phyloP scores from a whole-genome alignment of 371 early-diverging fungal species.

The Syncephalastrum monosporum region DNA sequence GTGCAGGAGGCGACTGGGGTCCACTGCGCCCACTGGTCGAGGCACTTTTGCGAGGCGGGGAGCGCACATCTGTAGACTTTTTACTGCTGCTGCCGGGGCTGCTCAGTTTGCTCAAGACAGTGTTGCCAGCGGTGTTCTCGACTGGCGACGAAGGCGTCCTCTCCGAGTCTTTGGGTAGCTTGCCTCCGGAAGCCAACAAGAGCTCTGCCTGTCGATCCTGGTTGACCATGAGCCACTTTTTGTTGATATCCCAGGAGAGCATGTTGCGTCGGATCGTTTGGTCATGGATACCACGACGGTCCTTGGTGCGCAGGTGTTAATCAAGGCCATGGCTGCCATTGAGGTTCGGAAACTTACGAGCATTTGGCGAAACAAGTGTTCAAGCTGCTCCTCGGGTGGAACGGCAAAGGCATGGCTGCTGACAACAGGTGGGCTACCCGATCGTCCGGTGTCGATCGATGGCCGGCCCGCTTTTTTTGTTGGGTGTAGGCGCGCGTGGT shows the following conservation, averaged over 20 bases:
- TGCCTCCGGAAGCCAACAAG: slow-evolving; percentile 15
- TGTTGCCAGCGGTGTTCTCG: too few species aligned
- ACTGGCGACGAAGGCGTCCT: not conserved
- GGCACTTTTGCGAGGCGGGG: too few species aligned
- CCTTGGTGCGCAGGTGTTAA: slow-evolving; percentile 7
- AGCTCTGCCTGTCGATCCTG: slow-evolving; percentile 42
- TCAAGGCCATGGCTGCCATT: not conserved
- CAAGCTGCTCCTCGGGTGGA: slow-evolving; percentile 36
- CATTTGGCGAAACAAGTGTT: slow-evolving; percentile 49
- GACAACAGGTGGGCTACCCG: slow-evolving; percentile 6
- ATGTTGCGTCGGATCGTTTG: slow-evolving; percentile 26
- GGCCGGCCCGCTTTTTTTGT: slow-evolving; percentile 7
- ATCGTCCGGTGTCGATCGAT: slow-evolving; percentile 17
- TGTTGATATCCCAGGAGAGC: slow-evolving; percentile 31
- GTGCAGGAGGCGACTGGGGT: too few species aligned
- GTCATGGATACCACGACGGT: slow-evolving; percentile 35
- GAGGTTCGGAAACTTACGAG: slow-evolving; percentile 24
- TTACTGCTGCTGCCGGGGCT: too few species aligned
- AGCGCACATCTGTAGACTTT: too few species aligned
- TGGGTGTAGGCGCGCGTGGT: too few species aligned
- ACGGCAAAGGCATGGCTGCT: slow-evolving; percentile 9
- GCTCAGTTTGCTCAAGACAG: too few species aligned
- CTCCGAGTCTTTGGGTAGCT: slow-evolving; percentile 5
- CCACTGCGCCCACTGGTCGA: too few species aligned
- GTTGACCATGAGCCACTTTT: slow-evolving; percentile 47